A percentile compares a stretch with the other conserved stretches of the same genome.
Conservation (phyloP, 2,329 filamentous ascomycete genomes). For the Neofusicoccum sp. region DNA sequence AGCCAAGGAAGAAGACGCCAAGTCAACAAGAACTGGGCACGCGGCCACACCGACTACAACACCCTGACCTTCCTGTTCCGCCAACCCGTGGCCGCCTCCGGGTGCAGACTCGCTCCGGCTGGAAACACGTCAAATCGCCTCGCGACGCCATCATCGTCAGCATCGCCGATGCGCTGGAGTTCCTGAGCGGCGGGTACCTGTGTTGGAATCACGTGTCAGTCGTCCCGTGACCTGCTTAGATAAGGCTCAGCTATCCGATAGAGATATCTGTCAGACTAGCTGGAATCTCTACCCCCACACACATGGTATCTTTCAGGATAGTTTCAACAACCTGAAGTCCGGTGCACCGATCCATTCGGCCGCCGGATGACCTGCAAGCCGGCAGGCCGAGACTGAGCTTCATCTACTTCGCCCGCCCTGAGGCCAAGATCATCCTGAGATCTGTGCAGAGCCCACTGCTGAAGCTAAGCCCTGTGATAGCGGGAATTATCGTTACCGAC, state of each 20-base stretch:
- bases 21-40: constrained; percentile 43
- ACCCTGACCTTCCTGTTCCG: constrained; percentile 48
- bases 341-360: constrained; percentile 32
- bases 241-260: no score
- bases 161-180: constrained; percentile 45
- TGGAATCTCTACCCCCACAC: no score
- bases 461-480: neutral
- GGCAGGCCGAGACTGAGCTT: constrained; percentile 38
- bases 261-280: no score
- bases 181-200: constrained; percentile 31
- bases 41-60: constrained; percentile 51
- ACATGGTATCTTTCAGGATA: no score
- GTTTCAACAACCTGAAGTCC: no score
- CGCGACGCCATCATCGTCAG: constrained; percentile 51
- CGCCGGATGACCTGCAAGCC: constrained; percentile 35
- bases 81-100: constrained; percentile 49
- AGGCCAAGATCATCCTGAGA: constrained; percentile 37
- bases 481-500: no score
- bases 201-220: no score
- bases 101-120: constrained; percentile 46
- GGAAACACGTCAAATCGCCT: constrained; percentile 48
- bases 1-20: constrained; percentile 35
- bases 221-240: no score
- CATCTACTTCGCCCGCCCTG: constrained; percentile 43
- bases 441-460: constrained; percentile 33